Evolutionary conservation across 2,329 filamentous ascomycete genomes (phyloP).

Genomic region (Fusarium algeriense): DNA sequence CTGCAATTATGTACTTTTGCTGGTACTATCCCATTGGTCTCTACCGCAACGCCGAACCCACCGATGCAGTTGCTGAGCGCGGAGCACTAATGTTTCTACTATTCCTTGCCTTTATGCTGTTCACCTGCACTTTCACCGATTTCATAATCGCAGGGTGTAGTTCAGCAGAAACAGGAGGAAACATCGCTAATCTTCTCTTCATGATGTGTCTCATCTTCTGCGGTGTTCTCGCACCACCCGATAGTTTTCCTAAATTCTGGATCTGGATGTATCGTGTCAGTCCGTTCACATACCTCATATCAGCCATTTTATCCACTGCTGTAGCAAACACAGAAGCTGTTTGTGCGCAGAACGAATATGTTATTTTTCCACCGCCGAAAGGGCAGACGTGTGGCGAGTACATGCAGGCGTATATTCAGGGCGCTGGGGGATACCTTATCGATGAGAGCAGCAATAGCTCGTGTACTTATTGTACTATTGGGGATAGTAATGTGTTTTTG

Average conservation of each 20-base stretch:
- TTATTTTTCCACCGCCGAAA: slow-evolving; percentile 72
- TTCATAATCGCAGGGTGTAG: slow-evolving; percentile 74
- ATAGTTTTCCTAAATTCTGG: slow-evolving; percentile 68
- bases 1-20: slow-evolving; percentile 73
- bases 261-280: slow-evolving; percentile 73
- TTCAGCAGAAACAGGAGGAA: slow-evolving; percentile 74
- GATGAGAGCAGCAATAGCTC: slow-evolving; percentile 59
- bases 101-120: slow-evolving; percentile 72
- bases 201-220: slow-evolving; percentile 65
- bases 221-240: slow-evolving; percentile 49
- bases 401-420: slow-evolving; percentile 62
- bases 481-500: slow-evolving; percentile 66
- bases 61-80: slow-evolving; percentile 63
- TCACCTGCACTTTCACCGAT: slow-evolving; percentile 74
- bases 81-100: slow-evolving; percentile 75
- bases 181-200: slow-evolving; percentile 75
- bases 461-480: slow-evolving; percentile 69
- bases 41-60: slow-evolving; percentile 67
- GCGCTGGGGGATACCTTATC: slow-evolving; percentile 65
- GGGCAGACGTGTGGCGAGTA: slow-evolving; percentile 72
- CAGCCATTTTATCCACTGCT: slow-evolving; percentile 76
- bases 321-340: slow-evolving; percentile 74
- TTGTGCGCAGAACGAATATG: slow-evolving; percentile 78
- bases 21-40: slow-evolving; percentile 80
- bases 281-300: slow-evolving; percentile 85